Evolutionary conservation across 2,329 filamentous ascomycete species (phyloP).

Genomic region (Phyllosticta citrichinensis): DNA sequence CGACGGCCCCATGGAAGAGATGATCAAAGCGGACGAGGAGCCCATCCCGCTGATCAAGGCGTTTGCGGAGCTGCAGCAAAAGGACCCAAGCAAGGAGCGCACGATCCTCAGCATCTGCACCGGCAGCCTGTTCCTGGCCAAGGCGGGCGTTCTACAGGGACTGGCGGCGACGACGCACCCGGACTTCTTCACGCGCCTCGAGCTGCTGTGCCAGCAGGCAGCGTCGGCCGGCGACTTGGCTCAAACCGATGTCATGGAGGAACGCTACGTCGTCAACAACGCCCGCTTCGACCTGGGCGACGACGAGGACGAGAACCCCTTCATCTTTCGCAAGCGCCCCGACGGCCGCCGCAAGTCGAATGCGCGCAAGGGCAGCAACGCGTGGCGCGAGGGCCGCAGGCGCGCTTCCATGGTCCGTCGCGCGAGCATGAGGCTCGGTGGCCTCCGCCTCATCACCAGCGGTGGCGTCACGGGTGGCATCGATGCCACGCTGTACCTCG

Average conservation of each 20-base stretch:
- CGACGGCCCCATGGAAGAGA: slow-evolving; percentile 40
- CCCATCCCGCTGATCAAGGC: slow-evolving; percentile 63
- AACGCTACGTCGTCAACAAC: slow-evolving; percentile 85
- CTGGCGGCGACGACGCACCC: slow-evolving; percentile 75
- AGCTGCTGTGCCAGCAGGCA: slow-evolving; percentile 69
- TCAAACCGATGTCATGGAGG: slow-evolving; percentile 74
- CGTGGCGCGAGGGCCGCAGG: slow-evolving; percentile 62
- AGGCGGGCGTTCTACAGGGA: slow-evolving; percentile 67
- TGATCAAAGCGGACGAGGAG: slow-evolving; percentile 44
- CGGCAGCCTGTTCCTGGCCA: slow-evolving; percentile 65
- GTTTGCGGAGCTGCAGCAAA: slow-evolving; percentile 70
- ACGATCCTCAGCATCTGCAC: slow-evolving; percentile 74
- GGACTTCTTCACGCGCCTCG: slow-evolving; percentile 68
- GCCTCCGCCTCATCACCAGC: slow-evolving; percentile 65
- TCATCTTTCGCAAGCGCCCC: slow-evolving; percentile 67
- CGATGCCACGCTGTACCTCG: slow-evolving; percentile 75
- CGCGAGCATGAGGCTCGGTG: slow-evolving; percentile 61
- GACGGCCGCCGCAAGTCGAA: slow-evolving; percentile 33
- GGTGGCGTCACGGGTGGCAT: slow-evolving; percentile 71
- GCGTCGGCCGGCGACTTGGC: slow-evolving; percentile 60
- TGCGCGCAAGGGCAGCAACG: slow-evolving; percentile 70
- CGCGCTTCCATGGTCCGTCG: slow-evolving; percentile 74
- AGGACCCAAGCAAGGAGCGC: slow-evolving; percentile 68
- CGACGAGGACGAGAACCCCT: slow-evolving; percentile 73
- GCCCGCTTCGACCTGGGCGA: slow-evolving; percentile 72